Evolutionary conservation across 116 monocot species (phyloP).

Genomic region (Posidonia oceanica): DNA sequence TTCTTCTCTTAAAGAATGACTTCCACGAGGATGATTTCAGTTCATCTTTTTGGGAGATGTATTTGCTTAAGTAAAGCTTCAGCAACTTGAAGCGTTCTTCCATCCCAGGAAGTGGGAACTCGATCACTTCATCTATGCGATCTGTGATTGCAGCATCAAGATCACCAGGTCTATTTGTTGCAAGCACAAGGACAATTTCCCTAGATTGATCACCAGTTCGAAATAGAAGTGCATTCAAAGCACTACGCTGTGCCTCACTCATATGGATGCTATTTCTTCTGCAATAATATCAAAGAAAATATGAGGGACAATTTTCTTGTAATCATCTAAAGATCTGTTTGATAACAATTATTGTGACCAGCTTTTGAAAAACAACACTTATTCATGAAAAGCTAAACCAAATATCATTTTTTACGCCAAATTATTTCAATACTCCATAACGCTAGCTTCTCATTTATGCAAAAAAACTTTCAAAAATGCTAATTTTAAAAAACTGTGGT

Average conservation of each 20-base stretch:
- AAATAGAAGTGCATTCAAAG: conserved; percentile 86
- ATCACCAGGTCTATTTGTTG: conserved; percentile 85
- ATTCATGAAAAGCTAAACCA: too few relatives aligned
- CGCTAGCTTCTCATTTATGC: too few relatives aligned
- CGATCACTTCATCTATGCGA: conserved; percentile 95
- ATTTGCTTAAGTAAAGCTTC: conserved; percentile 64
- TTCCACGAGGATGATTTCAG: conserved; percentile 13
- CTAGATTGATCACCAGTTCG: conserved; percentile 94
- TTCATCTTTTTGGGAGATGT: conserved; percentile 30
- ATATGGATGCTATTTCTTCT: conserved; percentile 77
- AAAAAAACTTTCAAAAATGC: too few relatives aligned
- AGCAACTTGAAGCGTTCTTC: conserved; percentile 72
- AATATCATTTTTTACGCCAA: too few relatives aligned
- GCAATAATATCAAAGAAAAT: conserved; percentile 5
- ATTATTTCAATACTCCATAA: too few relatives aligned
- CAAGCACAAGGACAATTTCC: conserved; percentile 83
- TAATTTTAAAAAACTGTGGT: too few relatives aligned
- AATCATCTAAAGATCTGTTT: too few relatives aligned
- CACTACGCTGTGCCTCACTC: conserved; percentile 96
- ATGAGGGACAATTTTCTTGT: too few relatives aligned
- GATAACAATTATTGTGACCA: too few relatives aligned
- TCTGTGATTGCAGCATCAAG: conserved; percentile 80
- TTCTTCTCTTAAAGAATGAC: conserved; percentile 22
- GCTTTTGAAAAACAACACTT: too few relatives aligned
- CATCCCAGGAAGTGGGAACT: conserved; percentile 79